These are phyloP conservation scores for Phytophthora aleatoria DNA, from an alignment of 352 stramenopile species.

Conservation along the genomic window DNA sequence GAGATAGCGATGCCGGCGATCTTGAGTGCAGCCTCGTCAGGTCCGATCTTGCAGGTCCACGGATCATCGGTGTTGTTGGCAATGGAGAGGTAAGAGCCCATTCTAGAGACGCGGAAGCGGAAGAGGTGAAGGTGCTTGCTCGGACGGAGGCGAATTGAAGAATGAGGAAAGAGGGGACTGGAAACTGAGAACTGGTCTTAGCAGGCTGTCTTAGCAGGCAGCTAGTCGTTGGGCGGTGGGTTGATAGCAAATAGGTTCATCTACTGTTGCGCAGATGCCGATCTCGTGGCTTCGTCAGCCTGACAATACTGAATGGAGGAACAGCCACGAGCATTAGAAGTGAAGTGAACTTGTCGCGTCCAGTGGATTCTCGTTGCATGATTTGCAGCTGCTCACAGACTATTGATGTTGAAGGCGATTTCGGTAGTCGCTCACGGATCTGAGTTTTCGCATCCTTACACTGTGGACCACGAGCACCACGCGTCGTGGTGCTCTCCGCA, in stretches of 20 bases:
- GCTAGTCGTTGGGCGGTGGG: background rate
- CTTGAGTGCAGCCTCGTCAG: conserved; percentile 46
- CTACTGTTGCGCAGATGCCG: background rate
- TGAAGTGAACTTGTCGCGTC: conserved; percentile 4
- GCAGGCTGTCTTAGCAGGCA: background rate
- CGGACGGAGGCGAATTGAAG: conserved; percentile 8
- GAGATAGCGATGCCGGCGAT: conserved; percentile 40
- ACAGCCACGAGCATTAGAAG: background rate
- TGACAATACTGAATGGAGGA: background rate
- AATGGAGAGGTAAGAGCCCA: conserved; percentile 46
- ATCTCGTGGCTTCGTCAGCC: background rate
- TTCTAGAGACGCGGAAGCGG: conserved; percentile 6
- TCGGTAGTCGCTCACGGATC: background rate
- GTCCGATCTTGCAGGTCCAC: conserved; percentile 47
- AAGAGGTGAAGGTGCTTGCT: conserved; percentile 11
- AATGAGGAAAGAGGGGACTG: conserved; percentile 1
- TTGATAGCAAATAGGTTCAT: conserved; percentile 5
- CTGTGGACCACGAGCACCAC: too few species aligned
- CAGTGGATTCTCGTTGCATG: conserved; percentile 4
- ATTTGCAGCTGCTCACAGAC: conserved; percentile 5
- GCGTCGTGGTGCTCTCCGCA: too few species aligned
- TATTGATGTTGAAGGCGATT: background rate
- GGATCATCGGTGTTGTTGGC: conserved; percentile 48
- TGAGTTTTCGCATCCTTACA: background rate
- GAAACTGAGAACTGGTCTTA: too few species aligned